Conservation (phyloP, 2,329 filamentous ascomycete genomes). For the Aureobasidium mangrovei region DNA sequence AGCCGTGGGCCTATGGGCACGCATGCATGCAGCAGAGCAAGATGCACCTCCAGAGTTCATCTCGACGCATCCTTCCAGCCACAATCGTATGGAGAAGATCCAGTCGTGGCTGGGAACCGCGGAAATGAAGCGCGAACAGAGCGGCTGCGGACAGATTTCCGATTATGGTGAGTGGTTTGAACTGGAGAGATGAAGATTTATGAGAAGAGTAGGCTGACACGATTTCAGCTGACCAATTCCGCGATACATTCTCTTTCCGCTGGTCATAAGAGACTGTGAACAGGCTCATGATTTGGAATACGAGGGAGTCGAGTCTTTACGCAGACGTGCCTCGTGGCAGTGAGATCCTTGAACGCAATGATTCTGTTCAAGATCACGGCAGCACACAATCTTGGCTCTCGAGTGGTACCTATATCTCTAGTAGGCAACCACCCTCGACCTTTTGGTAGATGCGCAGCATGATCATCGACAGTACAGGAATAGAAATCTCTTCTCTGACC, state of each 20-base stretch:
- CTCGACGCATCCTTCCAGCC: conserved; percentile 67
- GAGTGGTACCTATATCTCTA: too few species aligned
- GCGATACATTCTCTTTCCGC: not conserved
- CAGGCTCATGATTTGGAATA: too few species aligned
- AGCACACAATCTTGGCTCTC: too few species aligned
- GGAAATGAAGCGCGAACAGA: conserved; percentile 27
- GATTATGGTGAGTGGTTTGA: conserved; percentile 13
- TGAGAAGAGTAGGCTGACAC: not conserved
- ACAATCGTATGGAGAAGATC: conserved; percentile 57
- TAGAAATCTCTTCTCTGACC: too few species aligned
- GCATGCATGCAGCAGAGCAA: conserved; percentile 49
- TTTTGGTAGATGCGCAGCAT: too few species aligned
- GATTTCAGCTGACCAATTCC: not conserved
- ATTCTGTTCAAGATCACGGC: too few species aligned
- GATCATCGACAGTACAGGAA: too few species aligned
- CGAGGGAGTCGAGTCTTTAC: too few species aligned
- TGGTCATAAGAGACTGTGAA: not conserved
- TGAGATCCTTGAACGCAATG: too few species aligned
- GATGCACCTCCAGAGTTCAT: conserved; percentile 58
- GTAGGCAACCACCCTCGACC: too few species aligned
- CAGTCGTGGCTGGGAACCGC: conserved; percentile 46
- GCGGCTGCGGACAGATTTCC: conserved; percentile 11
- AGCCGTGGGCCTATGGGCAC: conserved; percentile 52
- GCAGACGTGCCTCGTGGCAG: not conserved
- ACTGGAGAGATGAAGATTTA: not conserved